These are phyloP conservation scores for Ustilago nuda DNA, from an alignment of 1,284 basidiomycete species.

Conservation along the genomic window DNA sequence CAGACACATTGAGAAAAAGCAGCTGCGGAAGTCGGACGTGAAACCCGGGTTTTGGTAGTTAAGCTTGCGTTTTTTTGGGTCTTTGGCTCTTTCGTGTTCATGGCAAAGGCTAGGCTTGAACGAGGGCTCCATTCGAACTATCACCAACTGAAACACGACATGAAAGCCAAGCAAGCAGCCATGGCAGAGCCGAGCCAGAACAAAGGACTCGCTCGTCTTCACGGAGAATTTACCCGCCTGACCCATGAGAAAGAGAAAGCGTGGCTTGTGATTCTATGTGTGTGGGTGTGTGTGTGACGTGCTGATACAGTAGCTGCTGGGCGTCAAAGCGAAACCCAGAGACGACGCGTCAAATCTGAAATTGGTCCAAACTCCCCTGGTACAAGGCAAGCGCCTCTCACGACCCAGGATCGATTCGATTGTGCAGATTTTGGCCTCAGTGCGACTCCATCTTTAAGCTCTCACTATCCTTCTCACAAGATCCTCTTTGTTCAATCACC, in stretches of 20 bases:
- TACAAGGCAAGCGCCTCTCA: background rate
- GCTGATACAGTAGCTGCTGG: too few relatives aligned
- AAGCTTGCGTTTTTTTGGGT: conserved; percentile 1
- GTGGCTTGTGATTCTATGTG: too few relatives aligned
- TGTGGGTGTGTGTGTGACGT: too few relatives aligned
- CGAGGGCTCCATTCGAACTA: background rate
- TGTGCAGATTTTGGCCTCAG: conserved; percentile 9
- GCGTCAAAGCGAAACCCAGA: background rate
- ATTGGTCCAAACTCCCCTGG: conserved; percentile 2
- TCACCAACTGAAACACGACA: background rate
- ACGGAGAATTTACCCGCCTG: background rate
- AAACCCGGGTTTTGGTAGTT: conserved; percentile 6
- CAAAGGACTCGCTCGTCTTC: too few relatives aligned
- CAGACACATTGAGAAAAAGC: background rate
- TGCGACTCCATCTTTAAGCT: conserved; percentile 1
- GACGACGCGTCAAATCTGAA: background rate
- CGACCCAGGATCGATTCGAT: conserved; percentile 17
- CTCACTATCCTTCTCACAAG: background rate
- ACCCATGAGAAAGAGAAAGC: background rate
- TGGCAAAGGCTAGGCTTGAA: background rate
- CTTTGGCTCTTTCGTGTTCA: background rate
- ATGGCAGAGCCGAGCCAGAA: background rate
- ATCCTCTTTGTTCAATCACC: background rate
- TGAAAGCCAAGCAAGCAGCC: background rate
- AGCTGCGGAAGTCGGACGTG: background rate